phyloP scores from a whole-genome alignment of 306 rosid genomes.

The Lathyrus sativus region DNA sequence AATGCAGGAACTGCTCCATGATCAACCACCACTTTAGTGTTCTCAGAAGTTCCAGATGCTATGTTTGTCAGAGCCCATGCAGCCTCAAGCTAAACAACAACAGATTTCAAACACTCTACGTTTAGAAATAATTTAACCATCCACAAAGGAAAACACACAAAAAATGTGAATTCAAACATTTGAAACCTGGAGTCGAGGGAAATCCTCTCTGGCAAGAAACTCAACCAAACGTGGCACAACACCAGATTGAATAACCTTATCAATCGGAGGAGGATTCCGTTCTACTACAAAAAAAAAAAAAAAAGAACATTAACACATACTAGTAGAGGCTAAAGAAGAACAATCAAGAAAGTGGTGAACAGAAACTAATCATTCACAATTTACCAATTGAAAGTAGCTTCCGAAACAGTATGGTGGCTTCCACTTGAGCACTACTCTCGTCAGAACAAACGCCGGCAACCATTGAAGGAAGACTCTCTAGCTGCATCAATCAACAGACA shows the following conservation, averaged over 20 bases:
- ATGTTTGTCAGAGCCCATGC: slow-evolving; percentile 92
- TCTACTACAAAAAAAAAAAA: slow-evolving; percentile 38
- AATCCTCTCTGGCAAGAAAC: slow-evolving; percentile 76
- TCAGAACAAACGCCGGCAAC: slow-evolving; percentile 72
- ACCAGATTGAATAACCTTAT: slow-evolving; percentile 79
- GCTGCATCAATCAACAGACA: slow-evolving; percentile 39
- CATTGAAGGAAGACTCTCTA: slow-evolving; percentile 79
- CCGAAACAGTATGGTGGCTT: slow-evolving; percentile 78
- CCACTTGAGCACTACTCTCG: slow-evolving; percentile 55
- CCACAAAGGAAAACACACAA: background rate
- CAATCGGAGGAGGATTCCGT: slow-evolving; percentile 82
- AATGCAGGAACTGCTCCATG: slow-evolving; percentile 84
- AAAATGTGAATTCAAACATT: background rate
- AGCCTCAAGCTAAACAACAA: slow-evolving; percentile 67
- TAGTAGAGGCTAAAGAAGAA: background rate
- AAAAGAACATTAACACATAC: background rate
- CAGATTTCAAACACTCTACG: too few relatives aligned
- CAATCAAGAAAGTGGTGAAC: background rate
- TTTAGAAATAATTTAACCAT: background rate
- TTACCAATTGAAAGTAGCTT: slow-evolving; percentile 78
- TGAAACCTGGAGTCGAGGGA: slow-evolving; percentile 75
- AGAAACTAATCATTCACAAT: background rate
- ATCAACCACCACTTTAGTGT: slow-evolving; percentile 82
- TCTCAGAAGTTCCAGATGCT: slow-evolving; percentile 83
- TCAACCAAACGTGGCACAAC: slow-evolving; percentile 81